A percentile compares a stretch with the other conserved stretches of the same genome.
These are phyloP conservation scores for Starmerella etchellsii DNA, from an alignment of 805 yeast species.

Conservation along the genomic window DNA sequence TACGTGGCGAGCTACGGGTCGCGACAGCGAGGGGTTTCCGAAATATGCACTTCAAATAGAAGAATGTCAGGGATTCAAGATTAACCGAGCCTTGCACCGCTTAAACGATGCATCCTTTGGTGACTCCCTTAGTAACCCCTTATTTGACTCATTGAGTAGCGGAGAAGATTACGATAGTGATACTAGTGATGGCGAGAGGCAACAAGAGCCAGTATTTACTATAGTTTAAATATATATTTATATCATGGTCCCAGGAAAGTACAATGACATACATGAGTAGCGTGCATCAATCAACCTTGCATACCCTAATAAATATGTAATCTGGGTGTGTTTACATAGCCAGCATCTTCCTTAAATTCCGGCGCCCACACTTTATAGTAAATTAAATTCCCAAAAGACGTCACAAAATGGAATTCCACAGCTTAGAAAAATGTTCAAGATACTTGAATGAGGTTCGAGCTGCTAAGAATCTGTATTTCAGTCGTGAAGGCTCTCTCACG, in stretches of 20 bases:
- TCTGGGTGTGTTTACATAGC: too few relatives aligned
- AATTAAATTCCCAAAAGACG: too few relatives aligned
- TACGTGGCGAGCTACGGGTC: constrained; percentile 6
- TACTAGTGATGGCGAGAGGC: background rate
- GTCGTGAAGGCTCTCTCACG: background rate
- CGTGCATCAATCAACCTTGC: too few relatives aligned
- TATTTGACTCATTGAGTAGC: background rate
- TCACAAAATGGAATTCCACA: background rate
- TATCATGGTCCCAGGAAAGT: too few relatives aligned
- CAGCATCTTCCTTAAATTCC: too few relatives aligned
- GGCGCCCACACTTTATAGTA: too few relatives aligned
- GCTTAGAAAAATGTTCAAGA: background rate
- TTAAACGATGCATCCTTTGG: background rate
- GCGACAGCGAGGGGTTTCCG: constrained; percentile 8
- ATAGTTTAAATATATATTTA: background rate
- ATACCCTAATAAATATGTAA: too few relatives aligned
- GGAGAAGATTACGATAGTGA: background rate
- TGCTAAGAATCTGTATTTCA: background rate
- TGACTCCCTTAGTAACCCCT: background rate
- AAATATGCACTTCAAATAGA: constrained; percentile 8
- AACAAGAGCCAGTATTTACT: background rate
- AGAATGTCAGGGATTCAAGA: constrained; percentile 14
- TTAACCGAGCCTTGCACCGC: constrained; percentile 10
- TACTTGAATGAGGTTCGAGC: background rate
- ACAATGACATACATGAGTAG: too few relatives aligned